Conservation (phyloP, 163 green algal species). For the Scenedesmus sp. region DNA sequence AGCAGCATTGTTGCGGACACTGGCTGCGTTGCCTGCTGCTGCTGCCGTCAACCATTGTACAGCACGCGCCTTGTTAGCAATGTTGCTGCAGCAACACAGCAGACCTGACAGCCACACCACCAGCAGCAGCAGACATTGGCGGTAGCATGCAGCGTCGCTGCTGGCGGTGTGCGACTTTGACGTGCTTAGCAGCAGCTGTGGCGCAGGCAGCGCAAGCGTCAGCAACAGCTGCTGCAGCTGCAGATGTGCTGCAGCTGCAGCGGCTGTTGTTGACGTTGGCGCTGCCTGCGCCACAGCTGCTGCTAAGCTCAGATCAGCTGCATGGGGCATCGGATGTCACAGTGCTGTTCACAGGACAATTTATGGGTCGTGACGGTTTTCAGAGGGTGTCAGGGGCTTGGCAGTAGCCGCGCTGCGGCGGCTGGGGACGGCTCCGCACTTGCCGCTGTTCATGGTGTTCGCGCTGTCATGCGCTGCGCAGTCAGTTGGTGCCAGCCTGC, state of each 20-base stretch:
- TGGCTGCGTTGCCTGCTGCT: neutral
- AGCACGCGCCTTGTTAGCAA: too few species aligned
- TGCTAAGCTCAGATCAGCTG: slow-evolving; percentile 18
- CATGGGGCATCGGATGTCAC: neutral
- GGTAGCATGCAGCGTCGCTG: neutral
- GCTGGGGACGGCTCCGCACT: neutral
- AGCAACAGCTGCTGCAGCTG: too few species aligned
- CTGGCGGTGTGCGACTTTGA: neutral
- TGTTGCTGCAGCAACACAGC: neutral
- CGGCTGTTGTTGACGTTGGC: neutral
- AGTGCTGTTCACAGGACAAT: neutral
- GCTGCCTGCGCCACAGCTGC: slow-evolving; percentile 2
- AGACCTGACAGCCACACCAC: neutral
- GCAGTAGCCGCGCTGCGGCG: neutral
- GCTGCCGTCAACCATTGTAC: neutral
- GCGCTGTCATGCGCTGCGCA: neutral
- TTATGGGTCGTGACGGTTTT: neutral
- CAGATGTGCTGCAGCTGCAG: neutral
- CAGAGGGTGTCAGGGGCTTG: neutral
- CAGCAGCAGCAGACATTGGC: neutral
- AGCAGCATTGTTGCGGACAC: neutral
- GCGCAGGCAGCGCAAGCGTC: too few species aligned
- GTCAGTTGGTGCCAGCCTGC: neutral
- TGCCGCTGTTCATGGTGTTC: neutral
- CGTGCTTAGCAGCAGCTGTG: too few species aligned